Conservation (phyloP, 352 stramenopile genomes). For the Globisporangium acanthophoron region DNA sequence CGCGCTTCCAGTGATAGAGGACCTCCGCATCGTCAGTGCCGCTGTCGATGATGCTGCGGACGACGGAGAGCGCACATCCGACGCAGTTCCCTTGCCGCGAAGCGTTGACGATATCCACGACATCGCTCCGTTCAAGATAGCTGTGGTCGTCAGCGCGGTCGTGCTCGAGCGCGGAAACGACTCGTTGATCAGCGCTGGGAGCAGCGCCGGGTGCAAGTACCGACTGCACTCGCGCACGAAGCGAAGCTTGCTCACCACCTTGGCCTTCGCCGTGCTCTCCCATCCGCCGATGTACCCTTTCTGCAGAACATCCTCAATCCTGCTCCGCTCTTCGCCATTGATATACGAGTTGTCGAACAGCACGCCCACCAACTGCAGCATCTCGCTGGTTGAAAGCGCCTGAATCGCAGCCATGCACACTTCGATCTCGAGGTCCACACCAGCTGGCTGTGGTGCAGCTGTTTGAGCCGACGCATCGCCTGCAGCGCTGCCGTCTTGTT, state of each 20-base stretch:
- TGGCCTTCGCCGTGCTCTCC: slow-evolving; percentile 61
- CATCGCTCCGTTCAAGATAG: slow-evolving; percentile 50
- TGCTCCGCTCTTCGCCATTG: slow-evolving; percentile 58
- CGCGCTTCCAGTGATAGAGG: slow-evolving; percentile 33
- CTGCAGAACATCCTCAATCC: slow-evolving; percentile 73
- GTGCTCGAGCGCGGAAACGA: slow-evolving; percentile 42
- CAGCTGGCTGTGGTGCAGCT: background rate
- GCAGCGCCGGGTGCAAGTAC: slow-evolving; percentile 52
- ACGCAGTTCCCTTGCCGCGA: slow-evolving; percentile 25
- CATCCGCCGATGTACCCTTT: slow-evolving; percentile 78
- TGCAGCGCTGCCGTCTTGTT: background rate
- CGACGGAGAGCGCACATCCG: slow-evolving; percentile 23
- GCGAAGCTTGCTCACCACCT: slow-evolving; percentile 59
- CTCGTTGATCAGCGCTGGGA: slow-evolving; percentile 63
- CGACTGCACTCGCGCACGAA: slow-evolving; percentile 75
- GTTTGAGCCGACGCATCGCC: background rate
- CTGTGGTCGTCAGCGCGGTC: slow-evolving; percentile 42
- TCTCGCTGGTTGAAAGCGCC: slow-evolving; percentile 53
- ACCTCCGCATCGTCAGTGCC: slow-evolving; percentile 42
- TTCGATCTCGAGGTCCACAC: slow-evolving; percentile 46
- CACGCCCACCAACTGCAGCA: slow-evolving; percentile 47
- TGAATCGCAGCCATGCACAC: slow-evolving; percentile 75
- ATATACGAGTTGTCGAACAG: slow-evolving; percentile 74
- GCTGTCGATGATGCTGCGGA: slow-evolving; percentile 27
- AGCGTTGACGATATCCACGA: slow-evolving; percentile 58